Evolutionary conservation across 176 grass and related monocot species (phyloP).

Genomic region (Puya raimondii): DNA sequence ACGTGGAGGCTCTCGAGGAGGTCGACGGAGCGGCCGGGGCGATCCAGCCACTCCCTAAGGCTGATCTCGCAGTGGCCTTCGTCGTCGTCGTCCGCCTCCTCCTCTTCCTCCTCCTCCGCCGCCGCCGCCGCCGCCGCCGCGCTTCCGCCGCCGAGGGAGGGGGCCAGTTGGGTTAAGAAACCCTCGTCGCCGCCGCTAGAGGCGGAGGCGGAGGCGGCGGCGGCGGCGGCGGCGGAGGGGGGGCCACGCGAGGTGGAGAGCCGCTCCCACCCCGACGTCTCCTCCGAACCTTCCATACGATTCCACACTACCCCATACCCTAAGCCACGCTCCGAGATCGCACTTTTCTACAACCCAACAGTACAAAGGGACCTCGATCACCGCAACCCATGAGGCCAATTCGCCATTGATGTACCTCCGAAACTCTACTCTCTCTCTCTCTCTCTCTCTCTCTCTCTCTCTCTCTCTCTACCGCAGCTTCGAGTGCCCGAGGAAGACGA

Average conservation of each 20-base stretch:
- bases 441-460: neutral
- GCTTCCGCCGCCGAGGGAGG: slow-evolving; percentile 19
- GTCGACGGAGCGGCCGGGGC: slow-evolving; percentile 45
- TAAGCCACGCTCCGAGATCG: slow-evolving; percentile 1
- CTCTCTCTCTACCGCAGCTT: neutral
- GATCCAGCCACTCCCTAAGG: slow-evolving; percentile 83
- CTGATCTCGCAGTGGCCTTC: slow-evolving; percentile 58
- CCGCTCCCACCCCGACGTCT: slow-evolving; percentile 16
- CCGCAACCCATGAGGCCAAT: slow-evolving; percentile 2
- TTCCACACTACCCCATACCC: slow-evolving; percentile 8
- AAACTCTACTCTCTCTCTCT: neutral
- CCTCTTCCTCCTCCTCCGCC: neutral
- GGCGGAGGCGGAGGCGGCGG: neutral
- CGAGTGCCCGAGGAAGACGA: neutral
- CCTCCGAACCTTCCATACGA: slow-evolving; percentile 22
- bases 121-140: slow-evolving; percentile 13
- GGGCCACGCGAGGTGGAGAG: neutral
- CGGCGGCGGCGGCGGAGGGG: neutral
- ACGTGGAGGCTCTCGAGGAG: slow-evolving; percentile 83
- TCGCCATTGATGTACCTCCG: slow-evolving; percentile 3
- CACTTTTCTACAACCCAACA: neutral
- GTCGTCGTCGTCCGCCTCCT: slow-evolving; percentile 13
- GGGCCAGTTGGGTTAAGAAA: slow-evolving; percentile 6
- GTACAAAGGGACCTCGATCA: neutral
- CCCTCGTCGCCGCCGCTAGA: slow-evolving; percentile 11